phyloP scores from a whole-genome alignment of 2,329 filamentous ascomycete genomes.

The Sporothrix globosa region DNA sequence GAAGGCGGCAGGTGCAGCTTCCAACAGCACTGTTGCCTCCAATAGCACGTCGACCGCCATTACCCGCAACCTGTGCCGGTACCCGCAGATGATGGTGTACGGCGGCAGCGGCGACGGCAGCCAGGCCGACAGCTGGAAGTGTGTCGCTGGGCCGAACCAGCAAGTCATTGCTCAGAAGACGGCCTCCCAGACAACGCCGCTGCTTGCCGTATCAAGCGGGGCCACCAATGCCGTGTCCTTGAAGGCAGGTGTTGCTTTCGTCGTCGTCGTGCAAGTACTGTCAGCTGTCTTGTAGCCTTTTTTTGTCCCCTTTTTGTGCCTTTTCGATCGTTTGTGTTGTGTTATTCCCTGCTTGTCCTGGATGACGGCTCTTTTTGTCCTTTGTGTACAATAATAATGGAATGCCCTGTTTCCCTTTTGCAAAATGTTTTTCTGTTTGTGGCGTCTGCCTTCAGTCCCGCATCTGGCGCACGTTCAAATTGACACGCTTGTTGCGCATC shows the following conservation, averaged over 20 bases:
- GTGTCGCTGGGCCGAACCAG: constrained; percentile 2
- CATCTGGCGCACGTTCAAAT: constrained; percentile 93
- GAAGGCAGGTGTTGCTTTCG: background rate
- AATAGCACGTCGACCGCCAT: constrained; percentile 3
- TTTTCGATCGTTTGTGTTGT: background rate
- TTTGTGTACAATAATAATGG: background rate
- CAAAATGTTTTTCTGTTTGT: no score
- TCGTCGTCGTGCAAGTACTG: background rate
- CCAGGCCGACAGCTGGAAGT: constrained; percentile 31
- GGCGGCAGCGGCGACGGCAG: constrained; percentile 28
- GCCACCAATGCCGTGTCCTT: background rate
- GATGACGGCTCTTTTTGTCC: background rate
- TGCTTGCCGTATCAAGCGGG: background rate
- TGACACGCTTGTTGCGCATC: constrained; percentile 87
- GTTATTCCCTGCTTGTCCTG: constrained; percentile 2
- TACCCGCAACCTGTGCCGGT: constrained; percentile 33
- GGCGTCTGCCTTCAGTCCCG: constrained; percentile 48
- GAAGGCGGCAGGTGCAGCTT: background rate
- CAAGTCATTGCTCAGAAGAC: constrained; percentile 3
- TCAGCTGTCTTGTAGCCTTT: background rate
- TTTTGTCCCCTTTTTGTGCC: background rate
- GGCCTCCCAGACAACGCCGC: background rate
- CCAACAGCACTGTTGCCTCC: background rate
- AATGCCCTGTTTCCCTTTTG: background rate
- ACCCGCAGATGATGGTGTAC: constrained; percentile 31